These are phyloP conservation scores for Podosphaera fusca DNA, from an alignment of 2,329 filamentous ascomycete species.

Conservation along the genomic window DNA sequence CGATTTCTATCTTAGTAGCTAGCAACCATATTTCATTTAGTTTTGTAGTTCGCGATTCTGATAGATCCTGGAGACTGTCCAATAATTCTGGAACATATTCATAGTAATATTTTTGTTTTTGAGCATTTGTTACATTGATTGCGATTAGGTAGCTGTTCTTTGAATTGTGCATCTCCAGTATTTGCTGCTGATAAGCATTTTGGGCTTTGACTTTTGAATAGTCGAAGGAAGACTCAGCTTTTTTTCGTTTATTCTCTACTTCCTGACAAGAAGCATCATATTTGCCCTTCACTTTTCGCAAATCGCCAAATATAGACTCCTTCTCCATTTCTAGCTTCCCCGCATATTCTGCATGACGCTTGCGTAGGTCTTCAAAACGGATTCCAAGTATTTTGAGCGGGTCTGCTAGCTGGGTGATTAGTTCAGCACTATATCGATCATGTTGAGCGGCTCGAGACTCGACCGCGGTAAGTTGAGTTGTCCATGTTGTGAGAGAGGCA, in stretches of 20 bases:
- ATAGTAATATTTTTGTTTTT: conserved; percentile 93
- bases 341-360: conserved; percentile 74
- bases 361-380: conserved; percentile 79
- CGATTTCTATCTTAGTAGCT: conserved; percentile 57
- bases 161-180: conserved; percentile 85
- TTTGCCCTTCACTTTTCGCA: conserved; percentile 78
- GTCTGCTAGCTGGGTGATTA: conserved; percentile 63
- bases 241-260: conserved; percentile 83
- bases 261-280: conserved; percentile 88
- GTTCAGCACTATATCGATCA: conserved; percentile 58
- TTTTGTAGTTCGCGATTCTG: conserved; percentile 65
- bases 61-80: conserved; percentile 81
- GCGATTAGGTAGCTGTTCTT: conserved; percentile 96
- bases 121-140: conserved; percentile 92
- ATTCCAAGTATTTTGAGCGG: conserved; percentile 52
- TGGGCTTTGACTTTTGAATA: conserved; percentile 70
- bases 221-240: conserved; percentile 82
- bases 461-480: conserved; percentile 73
- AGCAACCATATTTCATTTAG: conserved; percentile 70
- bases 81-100: conserved; percentile 88
- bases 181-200: conserved; percentile 74
- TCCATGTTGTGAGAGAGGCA: conserved; percentile 92
- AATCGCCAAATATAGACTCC: conserved; percentile 58
- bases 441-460: conserved; percentile 77
- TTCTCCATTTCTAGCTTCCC: conserved; percentile 74